Base-by-base conservation (phyloP, 2,329 filamentous ascomycete genomes). In the Leptographium wingfieldii region DNA sequence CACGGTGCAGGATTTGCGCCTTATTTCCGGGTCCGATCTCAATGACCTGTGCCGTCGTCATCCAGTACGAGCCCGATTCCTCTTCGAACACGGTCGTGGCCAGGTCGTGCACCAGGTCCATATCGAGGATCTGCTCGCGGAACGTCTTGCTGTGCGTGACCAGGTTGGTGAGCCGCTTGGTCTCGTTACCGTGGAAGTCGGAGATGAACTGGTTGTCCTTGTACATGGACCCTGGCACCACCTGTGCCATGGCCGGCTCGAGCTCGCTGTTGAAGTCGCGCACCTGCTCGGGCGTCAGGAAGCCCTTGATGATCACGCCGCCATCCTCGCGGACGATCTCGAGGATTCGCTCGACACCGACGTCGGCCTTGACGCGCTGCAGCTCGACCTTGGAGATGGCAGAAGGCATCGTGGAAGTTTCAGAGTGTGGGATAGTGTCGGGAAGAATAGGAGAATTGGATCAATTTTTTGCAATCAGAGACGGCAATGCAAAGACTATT, bases 1-100 rank as follows among this genome's bases (percentile, higher is more conserved):
- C 69, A 6, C 68, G 66, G 54, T 70, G 69, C 22, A 70, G 60
- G 33, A 65, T 64, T 62, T 70, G 68, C 19, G 67, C 63, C 48
- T 62, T 43, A 54, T 65, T 29, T 25, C 61, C 62, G 1, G 67
- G 66, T 19, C 65, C 65, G 51, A 69, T 67, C 53, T 65, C 64
- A 54, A 67, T 66, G 54, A 67, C 58, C 55, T 65, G 63, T 3
- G 66, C 64, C 2, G 63, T 63, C 33, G 64, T 64, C 62, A 67
- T 63, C 68, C 68, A 69, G 61, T 68, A 69, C 3, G 64, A 64
- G 38, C 67, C 68, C 1, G 66, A 66, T 27, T 67, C 68, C 49
- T 66, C 57, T 25, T 64, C 57, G 40, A 66, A 69, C 54, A 68
- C 63, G 19, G 58, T 60, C 51, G 63, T 61, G 57, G 67, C 68